Evolutionary conservation across 192 early-diverging fungal genomes (phyloP).

Genomic region (Phlyctochytrium bullatum): DNA sequence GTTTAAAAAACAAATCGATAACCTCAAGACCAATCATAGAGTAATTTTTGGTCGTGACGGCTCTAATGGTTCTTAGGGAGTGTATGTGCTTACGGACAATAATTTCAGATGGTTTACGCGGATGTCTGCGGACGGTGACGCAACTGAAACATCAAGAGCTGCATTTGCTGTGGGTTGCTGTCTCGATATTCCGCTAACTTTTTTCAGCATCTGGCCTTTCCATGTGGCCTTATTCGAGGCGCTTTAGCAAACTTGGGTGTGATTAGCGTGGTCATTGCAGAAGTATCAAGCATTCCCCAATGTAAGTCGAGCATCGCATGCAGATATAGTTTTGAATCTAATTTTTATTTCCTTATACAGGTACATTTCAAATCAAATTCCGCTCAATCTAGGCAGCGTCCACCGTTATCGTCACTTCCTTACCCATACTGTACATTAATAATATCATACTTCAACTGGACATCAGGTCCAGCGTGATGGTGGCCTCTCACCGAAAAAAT

Average conservation of each 20-base stretch:
- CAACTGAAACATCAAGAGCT: slow-evolving; percentile 71
- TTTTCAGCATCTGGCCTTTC: slow-evolving; percentile 86
- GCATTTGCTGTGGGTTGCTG: slow-evolving; percentile 67
- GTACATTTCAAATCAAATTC: slow-evolving; percentile 33
- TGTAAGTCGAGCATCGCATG: slow-evolving; percentile 23
- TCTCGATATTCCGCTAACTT: background rate
- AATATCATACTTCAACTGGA: too few species aligned
- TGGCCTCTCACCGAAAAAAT: too few species aligned
- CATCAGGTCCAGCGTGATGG: too few species aligned
- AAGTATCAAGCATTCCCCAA: slow-evolving; percentile 60
- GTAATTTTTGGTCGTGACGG: slow-evolving; percentile 38
- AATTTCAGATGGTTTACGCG: slow-evolving; percentile 92
- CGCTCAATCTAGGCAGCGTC: background rate
- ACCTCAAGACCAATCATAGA: slow-evolving; percentile 97
- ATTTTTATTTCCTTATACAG: too few species aligned
- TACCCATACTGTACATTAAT: too few species aligned
- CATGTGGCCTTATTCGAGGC: slow-evolving; percentile 95
- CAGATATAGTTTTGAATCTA: background rate
- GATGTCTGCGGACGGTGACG: slow-evolving; percentile 82
- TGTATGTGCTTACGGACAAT: slow-evolving; percentile 98
- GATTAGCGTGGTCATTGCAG: slow-evolving; percentile 78
- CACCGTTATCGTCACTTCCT: too few species aligned
- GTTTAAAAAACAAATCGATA: slow-evolving; percentile 98
- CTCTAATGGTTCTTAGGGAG: slow-evolving; percentile 61
- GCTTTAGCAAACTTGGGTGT: slow-evolving; percentile 89